These are phyloP conservation scores for Parmelia sp. DNA, from an alignment of 495 filamentous ascomycete species.

Conservation along the genomic window DNA sequence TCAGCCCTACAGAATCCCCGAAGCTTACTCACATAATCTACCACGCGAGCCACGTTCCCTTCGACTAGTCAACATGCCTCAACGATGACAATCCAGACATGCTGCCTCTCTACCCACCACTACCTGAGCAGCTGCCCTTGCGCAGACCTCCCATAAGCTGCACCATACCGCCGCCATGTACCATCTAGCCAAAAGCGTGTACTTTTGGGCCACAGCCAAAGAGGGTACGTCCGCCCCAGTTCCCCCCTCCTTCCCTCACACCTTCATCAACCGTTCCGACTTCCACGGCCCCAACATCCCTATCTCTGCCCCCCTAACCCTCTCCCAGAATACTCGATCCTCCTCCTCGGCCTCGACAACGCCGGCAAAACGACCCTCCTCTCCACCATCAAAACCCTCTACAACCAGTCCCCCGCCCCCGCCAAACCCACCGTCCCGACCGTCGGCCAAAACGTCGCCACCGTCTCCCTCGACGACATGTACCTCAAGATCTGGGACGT, in stretches of 20 bases:
- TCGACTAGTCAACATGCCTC: not conserved
- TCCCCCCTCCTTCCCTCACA: not conserved
- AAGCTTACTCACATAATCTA: not conserved
- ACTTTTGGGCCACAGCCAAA: conserved; percentile 90
- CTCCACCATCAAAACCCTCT: conserved; percentile 87
- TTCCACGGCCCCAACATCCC: too few species aligned
- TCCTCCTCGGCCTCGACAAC: conserved; percentile 95
- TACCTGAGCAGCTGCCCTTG: not conserved
- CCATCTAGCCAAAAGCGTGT: conserved; percentile 90
- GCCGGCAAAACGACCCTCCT: conserved; percentile 98
- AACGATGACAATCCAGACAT: conserved; percentile 2
- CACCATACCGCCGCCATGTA: conserved; percentile 57
- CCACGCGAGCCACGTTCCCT: not conserved
- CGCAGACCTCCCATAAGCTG: not conserved
- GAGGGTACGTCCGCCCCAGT: conserved; percentile 51
- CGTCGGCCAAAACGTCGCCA: conserved; percentile 93
- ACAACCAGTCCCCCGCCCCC: conserved; percentile 50
- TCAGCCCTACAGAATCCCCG: not conserved
- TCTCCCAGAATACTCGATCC: conserved; percentile 81
- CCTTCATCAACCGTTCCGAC: not conserved
- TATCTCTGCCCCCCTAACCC: too few species aligned
- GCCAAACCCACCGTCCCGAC: conserved; percentile 78
- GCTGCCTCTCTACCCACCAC: conserved; percentile 5
- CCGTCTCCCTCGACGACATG: conserved; percentile 79
- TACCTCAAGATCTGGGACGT: conserved; percentile 99